phyloP scores from a whole-genome alignment of 768 basidiomycete genomes.

The Lactifluus hygrophoroides region DNA sequence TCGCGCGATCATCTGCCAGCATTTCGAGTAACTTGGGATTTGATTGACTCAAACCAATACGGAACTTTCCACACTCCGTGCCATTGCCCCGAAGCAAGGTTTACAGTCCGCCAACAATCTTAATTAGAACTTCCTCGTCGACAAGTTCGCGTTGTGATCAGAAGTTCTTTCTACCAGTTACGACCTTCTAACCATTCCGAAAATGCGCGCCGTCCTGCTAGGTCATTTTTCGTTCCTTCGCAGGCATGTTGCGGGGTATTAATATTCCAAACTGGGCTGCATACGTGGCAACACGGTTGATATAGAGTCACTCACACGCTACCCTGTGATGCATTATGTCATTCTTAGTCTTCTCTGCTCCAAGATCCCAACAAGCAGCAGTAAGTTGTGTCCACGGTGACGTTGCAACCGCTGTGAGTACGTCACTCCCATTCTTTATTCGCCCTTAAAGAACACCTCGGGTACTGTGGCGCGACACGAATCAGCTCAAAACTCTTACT shows the following conservation, averaged over 20 bases:
- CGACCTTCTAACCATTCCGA: not conserved
- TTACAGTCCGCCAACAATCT: not conserved
- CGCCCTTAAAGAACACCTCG: no score
- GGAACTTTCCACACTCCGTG: no score
- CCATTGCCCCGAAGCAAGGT: no score
- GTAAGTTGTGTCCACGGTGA: not conserved
- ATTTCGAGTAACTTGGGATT: no score
- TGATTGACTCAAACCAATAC: no score
- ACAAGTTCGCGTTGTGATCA: not conserved
- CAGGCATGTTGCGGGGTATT: not conserved
- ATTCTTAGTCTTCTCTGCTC: not conserved
- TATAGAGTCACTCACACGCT: not conserved
- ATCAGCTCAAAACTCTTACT: conserved; percentile 43
- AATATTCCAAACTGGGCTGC: not conserved
- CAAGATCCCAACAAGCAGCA: not conserved
- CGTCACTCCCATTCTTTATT: no score
- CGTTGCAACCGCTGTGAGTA: not conserved
- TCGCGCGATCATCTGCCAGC: not conserved
- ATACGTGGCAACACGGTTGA: not conserved
- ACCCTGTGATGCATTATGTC: not conserved
- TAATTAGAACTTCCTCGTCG: not conserved
- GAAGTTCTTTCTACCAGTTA: not conserved
- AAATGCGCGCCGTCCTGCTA: not conserved
- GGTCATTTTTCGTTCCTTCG: not conserved
- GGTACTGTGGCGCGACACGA: conserved; percentile 25